Evolutionary conservation across 148 eudicot genomes (phyloP), one percentile per base, ranked within the genome.

Genomic region (Persicaria maculosa): DNA sequence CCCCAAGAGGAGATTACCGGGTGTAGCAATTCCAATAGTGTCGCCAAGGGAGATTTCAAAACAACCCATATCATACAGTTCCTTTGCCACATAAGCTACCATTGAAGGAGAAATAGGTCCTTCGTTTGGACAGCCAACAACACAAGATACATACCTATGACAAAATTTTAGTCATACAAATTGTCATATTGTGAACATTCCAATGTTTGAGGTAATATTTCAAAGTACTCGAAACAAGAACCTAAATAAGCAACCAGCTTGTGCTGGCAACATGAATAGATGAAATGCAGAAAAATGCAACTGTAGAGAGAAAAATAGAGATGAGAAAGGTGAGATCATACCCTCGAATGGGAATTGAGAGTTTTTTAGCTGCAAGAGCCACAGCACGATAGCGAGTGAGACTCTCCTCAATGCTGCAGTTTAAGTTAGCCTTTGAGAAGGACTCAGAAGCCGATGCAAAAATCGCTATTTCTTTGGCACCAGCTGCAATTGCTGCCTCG

Each of bases 371-470:
- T 77, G 96, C 91, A 82, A 76, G 77, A 72, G 87, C 83, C 79
- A 95, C 94, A 76, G 85, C 94, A 64, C 85, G 88, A 75, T 87
- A 92, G 52, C 94, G 92, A 86, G 82, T 76, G 72, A 92, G 94
- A 79, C 99, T 95, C 65, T 92, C 99, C 74, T 86, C 86, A 71
- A 95, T 86, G 88, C 94, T 85, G 83, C 99, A 95, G 79, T 95
- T 95, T 75, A 95, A 87, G 76, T 92, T 95, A 9, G 99, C 90
- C 76, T 80, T 81, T 44, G 97, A 95, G 80, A 95, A 95, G 0
- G 97, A 92, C 79, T 95, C 97, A 19, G 99, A 95, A 74, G 97
- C 99, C 11, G 99, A 90, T 78, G 99, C 97, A 85, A 95, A 95
- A 45, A 95, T 79, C 22, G 99, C 97, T 74, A 95, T 93, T 77